Evolutionary conservation across 2,329 filamentous ascomycete species (phyloP).

Genomic region (Trichophyton rubrum): DNA sequence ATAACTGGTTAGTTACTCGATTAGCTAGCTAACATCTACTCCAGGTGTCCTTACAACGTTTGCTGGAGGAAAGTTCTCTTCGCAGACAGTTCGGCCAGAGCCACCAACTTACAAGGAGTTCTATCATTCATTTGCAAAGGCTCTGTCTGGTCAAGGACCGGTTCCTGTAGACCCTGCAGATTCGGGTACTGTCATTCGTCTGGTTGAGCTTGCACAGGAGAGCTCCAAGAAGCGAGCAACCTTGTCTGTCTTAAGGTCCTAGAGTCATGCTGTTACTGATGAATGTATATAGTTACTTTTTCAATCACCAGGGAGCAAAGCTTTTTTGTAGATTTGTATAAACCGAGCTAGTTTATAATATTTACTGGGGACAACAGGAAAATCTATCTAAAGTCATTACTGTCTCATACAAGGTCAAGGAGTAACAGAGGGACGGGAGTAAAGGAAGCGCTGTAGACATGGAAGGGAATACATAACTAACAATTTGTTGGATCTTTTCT

Average conservation of each 20-base stretch:
- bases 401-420: no score
- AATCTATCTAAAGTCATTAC: no score
- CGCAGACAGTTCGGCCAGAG: slow-evolving; percentile 41
- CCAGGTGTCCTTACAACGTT: slow-evolving; percentile 39
- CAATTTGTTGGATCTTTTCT: no score
- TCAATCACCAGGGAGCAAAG: no score
- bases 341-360: no score
- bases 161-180: slow-evolving; percentile 44
- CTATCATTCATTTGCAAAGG: slow-evolving; percentile 45
- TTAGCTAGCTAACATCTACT: not conserved
- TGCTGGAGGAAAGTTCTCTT: slow-evolving; percentile 38
- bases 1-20: not conserved
- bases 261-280: not conserved
- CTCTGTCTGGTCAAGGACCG: slow-evolving; percentile 40
- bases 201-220: slow-evolving; percentile 45
- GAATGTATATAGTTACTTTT: no score
- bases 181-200: slow-evolving; percentile 41
- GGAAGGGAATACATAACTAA: no score
- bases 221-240: slow-evolving; percentile 43
- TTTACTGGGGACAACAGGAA: no score
- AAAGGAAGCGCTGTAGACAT: no score
- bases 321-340: no score
- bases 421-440: no score
- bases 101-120: slow-evolving; percentile 46
- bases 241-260: slow-evolving; percentile 22